Evolutionary conservation across 2,329 filamentous ascomycete genomes (phyloP), one percentile per base, ranked within the genome.

Genomic region (Penicillium glabrum): DNA sequence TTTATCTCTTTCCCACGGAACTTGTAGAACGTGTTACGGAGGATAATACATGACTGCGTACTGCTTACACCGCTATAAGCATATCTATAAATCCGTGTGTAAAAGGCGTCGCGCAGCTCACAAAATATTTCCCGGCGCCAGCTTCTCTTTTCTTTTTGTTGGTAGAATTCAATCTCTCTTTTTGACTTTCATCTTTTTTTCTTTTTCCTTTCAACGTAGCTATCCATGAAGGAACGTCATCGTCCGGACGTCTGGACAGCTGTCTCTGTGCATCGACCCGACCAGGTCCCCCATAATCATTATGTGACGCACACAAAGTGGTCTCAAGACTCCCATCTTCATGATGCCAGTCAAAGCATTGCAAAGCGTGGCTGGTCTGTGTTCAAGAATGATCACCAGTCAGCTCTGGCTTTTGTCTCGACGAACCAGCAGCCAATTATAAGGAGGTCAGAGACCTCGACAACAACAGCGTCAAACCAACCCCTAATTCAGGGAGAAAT

Each of bases 361-460:
- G 13, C 47, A 47, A 57, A 57, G 21, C 54, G 46, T 23, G 46
- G 43, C 47, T 56, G 57, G 54, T 54, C 29, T 4, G 33, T 51
- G 9, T 59, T 59, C 21, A 48, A 29, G 6, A 50, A 46, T 44
- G 57, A 51, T 3, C n/a, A 53, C 23, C 47, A 46, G 14, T 46
- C 53, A 16, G 51, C 51, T 29, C 19, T 61, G 8, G 46, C 56
- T 16, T 56, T 60, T 3, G 46, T 60, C 10, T 56, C 64, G 26
- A 67, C 59, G 14, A 61, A 65, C 9, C 56, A 58, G 10, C 51
- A 46, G 11, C 59, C 63, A 14, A 55, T 69, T 33, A 31, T 68
- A 21, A n/a, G 49, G 2, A n/a, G 49, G 2, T 41, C 58, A 11
- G 37, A 59, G 37, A 52, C 39, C 13, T 37, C 54, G 26, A 46